Conservation (phyloP, 202 grass and related monocot species). For the Panicum virgatum region DNA sequence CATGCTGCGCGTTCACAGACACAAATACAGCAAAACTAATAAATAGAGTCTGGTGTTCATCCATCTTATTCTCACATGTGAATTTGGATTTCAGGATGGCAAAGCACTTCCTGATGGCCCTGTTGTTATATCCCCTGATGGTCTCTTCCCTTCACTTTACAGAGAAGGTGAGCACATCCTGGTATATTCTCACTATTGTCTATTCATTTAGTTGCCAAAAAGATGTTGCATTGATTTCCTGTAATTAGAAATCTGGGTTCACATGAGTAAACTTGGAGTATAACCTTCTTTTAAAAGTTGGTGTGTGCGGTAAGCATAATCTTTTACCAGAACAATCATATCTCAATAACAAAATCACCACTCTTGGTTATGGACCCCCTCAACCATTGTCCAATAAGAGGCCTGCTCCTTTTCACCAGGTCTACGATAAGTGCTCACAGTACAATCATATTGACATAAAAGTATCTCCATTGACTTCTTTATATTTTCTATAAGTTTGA, state of each 20-base stretch:
- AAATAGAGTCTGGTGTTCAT: constrained; percentile 26
- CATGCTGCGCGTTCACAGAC: background rate
- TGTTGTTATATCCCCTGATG: constrained; percentile 98
- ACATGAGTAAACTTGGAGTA: background rate
- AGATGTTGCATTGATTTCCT: background rate
- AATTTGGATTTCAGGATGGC: constrained; percentile 72
- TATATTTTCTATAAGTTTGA: constrained; percentile 24
- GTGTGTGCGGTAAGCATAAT: background rate
- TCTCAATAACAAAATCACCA: background rate
- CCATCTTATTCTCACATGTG: constrained; percentile 18
- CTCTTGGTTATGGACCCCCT: background rate
- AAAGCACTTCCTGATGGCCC: constrained; percentile 95
- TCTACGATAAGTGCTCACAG: constrained; percentile 22
- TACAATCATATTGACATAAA: background rate
- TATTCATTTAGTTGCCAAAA: background rate
- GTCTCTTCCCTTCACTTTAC: constrained; percentile 95
- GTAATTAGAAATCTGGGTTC: background rate
- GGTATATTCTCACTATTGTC: background rate
- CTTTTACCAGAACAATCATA: background rate
- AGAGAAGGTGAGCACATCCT: constrained; percentile 81
- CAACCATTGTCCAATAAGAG: background rate
- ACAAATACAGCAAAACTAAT: constrained; percentile 13
- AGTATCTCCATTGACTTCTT: background rate
- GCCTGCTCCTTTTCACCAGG: background rate
- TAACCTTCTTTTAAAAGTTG: background rate